These are phyloP conservation scores for Lichtheimia hyalospora DNA, from an alignment of 371 early-diverging fungal genomes.

Conservation along the genomic window DNA sequence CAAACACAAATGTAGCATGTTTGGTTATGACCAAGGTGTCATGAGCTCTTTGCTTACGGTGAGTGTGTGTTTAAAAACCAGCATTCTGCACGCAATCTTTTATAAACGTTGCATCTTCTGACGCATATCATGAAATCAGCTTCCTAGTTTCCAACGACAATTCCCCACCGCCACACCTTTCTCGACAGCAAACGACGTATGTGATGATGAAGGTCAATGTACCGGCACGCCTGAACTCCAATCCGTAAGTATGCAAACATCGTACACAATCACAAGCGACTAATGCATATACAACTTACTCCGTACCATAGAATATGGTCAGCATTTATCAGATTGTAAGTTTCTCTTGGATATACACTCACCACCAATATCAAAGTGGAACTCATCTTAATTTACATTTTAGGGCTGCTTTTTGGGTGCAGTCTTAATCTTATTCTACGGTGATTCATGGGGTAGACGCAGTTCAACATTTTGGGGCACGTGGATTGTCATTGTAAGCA, in stretches of 20 bases:
- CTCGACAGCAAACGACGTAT: conserved; percentile 6
- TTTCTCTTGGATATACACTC: too few relatives aligned
- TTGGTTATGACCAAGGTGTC: conserved; percentile 22
- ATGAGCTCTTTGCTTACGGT: conserved; percentile 19
- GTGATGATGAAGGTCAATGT: conserved; percentile 10
- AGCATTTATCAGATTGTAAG: conserved; percentile 20
- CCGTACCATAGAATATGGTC: conserved; percentile 16
- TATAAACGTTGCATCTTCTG: not conserved
- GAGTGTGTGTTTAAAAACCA: not conserved
- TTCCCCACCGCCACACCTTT: conserved; percentile 17
- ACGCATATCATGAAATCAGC: conserved; percentile 5
- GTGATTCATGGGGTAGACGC: conserved; percentile 15
- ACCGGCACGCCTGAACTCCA: conserved; percentile 15
- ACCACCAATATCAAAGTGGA: not conserved
- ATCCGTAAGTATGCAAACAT: conserved; percentile 5
- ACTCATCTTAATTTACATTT: not conserved
- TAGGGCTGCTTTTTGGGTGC: conserved; percentile 19
- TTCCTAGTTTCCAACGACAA: conserved; percentile 10
- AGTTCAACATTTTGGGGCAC: conserved; percentile 18
- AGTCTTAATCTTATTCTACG: conserved; percentile 13
- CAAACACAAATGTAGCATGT: conserved; percentile 8
- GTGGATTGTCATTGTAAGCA: conserved; percentile 11
- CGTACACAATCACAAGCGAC: too few relatives aligned
- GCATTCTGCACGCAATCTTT: too few relatives aligned
- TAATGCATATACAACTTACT: not conserved